Evolutionary conservation across 768 basidiomycete genomes (phyloP), one percentile per base, ranked within the genome.

Genomic region (Hortiboletus flavorubellus): DNA sequence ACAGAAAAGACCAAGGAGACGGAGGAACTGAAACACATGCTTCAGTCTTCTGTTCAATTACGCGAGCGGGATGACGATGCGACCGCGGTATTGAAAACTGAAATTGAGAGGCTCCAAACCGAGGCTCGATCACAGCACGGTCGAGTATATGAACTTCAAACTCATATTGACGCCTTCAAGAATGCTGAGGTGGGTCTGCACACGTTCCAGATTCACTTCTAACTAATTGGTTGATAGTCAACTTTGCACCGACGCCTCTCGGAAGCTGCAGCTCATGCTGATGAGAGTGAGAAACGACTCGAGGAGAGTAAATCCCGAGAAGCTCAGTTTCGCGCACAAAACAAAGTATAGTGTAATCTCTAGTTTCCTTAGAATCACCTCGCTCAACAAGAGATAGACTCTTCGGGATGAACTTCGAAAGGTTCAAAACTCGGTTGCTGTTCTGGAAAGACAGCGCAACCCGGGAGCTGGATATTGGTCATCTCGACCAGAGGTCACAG

Each of bases 381-480:
- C 45, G 21, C 64, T 67, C 30, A 62, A 31, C 16, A 35, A 41
- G n/a, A 50, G 38, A 42, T 65, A 96, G 91, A 91, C 84, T 0
- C 76, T 98, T 16, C 87, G 95, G 9, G 97, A 98, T 49, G 96
- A 99, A 67, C 73, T 99, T 44, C 87, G 93, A 40, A 98, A 98
- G 69, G 87, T 99, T 2, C 97, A 98, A 70, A 91, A 89, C 1
- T 96, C 94, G 18, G 91, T 90, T 40, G 87, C 93, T 1, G 70
- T 98, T 30, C 77, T 98, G 29, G 96, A 98, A 65, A 81, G 86
- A 45, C 92, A 95, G 63, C 84, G 96, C 29, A 92, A 91, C 68
- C 93, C 96, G 0, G 95, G 96, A 21, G 88, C 94, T 8, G 93
- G 96, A 18, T 98, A 95, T 71, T 98, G 94, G 94, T 78, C 81